Evolutionary conservation across 2,329 filamentous ascomycete genomes (phyloP).

Genomic region (Fusarium phyllophilum): DNA sequence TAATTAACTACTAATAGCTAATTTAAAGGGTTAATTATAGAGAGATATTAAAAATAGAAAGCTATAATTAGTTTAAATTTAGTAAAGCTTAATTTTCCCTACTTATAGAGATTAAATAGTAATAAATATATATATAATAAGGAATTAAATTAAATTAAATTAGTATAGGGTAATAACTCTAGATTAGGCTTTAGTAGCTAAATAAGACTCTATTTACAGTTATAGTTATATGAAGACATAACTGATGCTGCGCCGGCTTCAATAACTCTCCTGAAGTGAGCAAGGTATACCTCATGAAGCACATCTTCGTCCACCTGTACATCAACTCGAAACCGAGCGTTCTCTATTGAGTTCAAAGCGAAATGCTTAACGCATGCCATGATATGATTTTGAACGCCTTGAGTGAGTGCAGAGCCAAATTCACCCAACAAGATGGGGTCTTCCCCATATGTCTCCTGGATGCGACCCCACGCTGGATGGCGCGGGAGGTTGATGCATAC

Average conservation of each 20-base stretch:
- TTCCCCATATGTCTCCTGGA: conserved; percentile 40
- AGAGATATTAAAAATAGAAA: no score
- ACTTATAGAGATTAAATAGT: no score
- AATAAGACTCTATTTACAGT: no score
- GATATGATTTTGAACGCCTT: conserved; percentile 32
- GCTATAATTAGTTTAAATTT: no score
- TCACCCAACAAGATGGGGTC: conserved; percentile 36
- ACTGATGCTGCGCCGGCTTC: conserved; percentile 27
- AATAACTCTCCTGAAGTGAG: conserved; percentile 31
- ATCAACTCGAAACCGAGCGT: conserved; percentile 35
- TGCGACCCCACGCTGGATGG: conserved; percentile 39
- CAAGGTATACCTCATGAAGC: conserved; percentile 35
- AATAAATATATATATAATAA: no score
- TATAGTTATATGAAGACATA: conserved; percentile 38
- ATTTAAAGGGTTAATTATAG: no score
- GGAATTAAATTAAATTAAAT: no score
- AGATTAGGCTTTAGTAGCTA: no score
- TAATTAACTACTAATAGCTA: no score
- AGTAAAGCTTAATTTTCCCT: no score
- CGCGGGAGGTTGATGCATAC: conserved; percentile 39
- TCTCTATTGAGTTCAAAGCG: conserved; percentile 41
- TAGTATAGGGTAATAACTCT: no score
- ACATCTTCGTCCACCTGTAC: conserved; percentile 27
- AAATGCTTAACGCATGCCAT: conserved; percentile 41
- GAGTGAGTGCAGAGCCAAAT: conserved; percentile 26